Evolutionary conservation across 768 basidiomycete species (phyloP).

Genomic region (Filobasidium floriforme): DNA sequence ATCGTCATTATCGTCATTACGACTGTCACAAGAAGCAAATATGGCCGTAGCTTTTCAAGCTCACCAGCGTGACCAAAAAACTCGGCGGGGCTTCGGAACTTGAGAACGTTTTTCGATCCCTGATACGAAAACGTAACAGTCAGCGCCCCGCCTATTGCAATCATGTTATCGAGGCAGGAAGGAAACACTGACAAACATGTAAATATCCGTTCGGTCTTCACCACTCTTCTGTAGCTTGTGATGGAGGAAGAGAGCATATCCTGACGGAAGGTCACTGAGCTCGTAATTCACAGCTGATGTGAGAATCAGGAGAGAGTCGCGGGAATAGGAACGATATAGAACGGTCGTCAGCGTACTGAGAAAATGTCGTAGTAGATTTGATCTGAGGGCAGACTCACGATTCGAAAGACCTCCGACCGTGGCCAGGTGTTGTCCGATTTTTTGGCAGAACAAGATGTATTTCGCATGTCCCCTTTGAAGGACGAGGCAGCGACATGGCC

Average conservation of each 20-base stretch:
- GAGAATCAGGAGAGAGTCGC: background rate
- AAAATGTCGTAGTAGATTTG: too few relatives aligned
- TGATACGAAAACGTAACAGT: conserved; percentile 11
- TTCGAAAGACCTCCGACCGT: background rate
- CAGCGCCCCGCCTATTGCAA: background rate
- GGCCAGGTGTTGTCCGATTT: conserved; percentile 30
- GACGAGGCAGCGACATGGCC: background rate
- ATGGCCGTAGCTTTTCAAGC: background rate
- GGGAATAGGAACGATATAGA: too few relatives aligned
- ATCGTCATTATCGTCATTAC: background rate
- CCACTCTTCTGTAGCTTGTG: conserved; percentile 26
- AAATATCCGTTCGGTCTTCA: conserved; percentile 25
- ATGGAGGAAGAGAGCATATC: conserved; percentile 34
- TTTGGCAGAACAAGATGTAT: conserved; percentile 28
- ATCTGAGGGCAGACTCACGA: background rate
- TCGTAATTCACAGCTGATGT: conserved; percentile 16
- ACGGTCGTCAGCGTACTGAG: too few relatives aligned
- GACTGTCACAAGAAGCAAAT: too few relatives aligned
- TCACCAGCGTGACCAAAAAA: conserved; percentile 30
- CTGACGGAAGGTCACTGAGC: conserved; percentile 28
- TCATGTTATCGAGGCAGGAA: background rate
- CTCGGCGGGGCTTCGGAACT: conserved; percentile 35
- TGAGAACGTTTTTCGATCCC: conserved; percentile 26
- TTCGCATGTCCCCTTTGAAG: conserved; percentile 19
- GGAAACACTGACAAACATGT: conserved; percentile 30